A percentile compares a stretch with the other conserved stretches of the same genome.
phyloP scores from a whole-genome alignment of 768 basidiomycete species.

The Daedaleopsis nitida region DNA sequence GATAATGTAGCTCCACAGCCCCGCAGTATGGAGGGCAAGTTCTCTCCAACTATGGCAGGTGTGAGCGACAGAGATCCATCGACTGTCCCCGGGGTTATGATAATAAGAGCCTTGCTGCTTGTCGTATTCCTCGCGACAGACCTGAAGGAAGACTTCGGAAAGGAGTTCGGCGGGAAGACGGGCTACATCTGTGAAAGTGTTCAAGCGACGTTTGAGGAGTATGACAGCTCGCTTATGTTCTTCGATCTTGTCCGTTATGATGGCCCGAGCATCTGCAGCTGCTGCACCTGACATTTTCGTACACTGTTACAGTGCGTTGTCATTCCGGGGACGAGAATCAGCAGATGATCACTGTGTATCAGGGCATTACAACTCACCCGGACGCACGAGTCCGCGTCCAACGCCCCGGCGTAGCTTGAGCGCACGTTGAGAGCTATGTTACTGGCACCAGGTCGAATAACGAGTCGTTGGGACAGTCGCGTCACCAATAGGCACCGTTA shows the following conservation, averaged over 20 bases:
- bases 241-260: not conserved
- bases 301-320: too few relatives aligned
- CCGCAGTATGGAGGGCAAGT: slow-evolving; percentile 6
- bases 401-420: too few relatives aligned
- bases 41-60: slow-evolving; percentile 13
- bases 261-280: too few relatives aligned
- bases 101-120: not conserved
- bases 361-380: too few relatives aligned
- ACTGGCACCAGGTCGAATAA: too few relatives aligned
- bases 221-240: slow-evolving; percentile 2
- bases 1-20: slow-evolving; percentile 13
- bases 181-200: slow-evolving; percentile 5
- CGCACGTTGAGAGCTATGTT: too few relatives aligned
- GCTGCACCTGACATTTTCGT: too few relatives aligned
- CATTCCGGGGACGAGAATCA: too few relatives aligned
- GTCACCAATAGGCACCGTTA: too few relatives aligned
- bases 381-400: too few relatives aligned
- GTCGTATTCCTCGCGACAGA: not conserved
- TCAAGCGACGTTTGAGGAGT: slow-evolving; percentile 6
- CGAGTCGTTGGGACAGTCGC: too few relatives aligned
- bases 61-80: slow-evolving; percentile 9
- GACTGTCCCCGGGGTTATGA: not conserved
- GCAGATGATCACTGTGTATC: too few relatives aligned
- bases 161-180: slow-evolving; percentile 18
- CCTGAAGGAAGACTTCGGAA: slow-evolving; percentile 12